Base-by-base conservation (phyloP, 2,329 filamentous ascomycete species). In the Bipolaris cookei region DNA sequence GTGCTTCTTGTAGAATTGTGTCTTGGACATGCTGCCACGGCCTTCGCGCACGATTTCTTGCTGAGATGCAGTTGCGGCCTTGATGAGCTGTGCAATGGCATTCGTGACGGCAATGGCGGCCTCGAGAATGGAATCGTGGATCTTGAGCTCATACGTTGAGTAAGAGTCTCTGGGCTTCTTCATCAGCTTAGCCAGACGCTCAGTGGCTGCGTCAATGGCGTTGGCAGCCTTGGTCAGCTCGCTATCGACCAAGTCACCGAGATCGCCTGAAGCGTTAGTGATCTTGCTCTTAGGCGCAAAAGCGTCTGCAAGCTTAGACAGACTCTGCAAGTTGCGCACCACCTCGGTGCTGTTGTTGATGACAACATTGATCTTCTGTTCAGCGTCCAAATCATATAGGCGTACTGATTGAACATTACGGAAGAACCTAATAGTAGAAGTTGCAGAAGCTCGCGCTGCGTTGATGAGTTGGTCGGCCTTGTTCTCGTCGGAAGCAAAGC, bases 1-100 rank as follows among this genome's bases (percentile, higher is more conserved):
- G 85, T 99, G 97, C 83, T 98, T 98, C 85, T 98, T 98, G 88
- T 99, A 99, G 78, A 99, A 99, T 21, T 93, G 92, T 1, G 93
- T 96, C 56, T 89, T 86, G 42, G 92, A 96, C 49, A 91, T 91
- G 23, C 89, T 90, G 34, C 95, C 95, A 18, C 91, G 89, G 6
- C 95, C 95, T 62, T 96, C 92, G 64, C 92, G 89, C 41, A 99
- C 95, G 72, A 99, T 99, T 80, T 99, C 95, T 75, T 96, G 88
- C 76, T 99, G 95, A 1, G 94, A 96, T 16, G 85, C 88, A 0
- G 94, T 96, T 6, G 95, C 95, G 1, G 95, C 95, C 78, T 95
- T 94, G 82, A 99, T 98, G 56, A 99, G 86, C 74, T 91, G 89
- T 0, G 91, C 91, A 70, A 99, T 98, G 35, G 95, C 95, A 66